These are phyloP conservation scores for Venturia oleaginea DNA, from an alignment of 2,329 filamentous ascomycete species.

Conservation along the genomic window DNA sequence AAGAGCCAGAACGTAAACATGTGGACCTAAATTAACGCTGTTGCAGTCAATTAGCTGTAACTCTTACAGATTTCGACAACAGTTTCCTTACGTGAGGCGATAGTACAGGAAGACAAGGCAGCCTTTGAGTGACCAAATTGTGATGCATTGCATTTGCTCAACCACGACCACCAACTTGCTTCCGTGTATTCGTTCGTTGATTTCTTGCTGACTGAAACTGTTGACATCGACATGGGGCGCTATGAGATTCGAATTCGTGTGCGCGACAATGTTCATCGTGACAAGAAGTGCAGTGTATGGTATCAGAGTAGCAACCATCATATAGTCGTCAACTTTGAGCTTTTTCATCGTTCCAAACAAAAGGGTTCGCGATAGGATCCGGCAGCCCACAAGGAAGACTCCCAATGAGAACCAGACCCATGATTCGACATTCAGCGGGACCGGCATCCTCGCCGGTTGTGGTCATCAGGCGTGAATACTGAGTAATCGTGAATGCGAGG, in stretches of 20 bases:
- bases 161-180: slow-evolving; percentile 46
- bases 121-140: slow-evolving; percentile 44
- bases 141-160: slow-evolving; percentile 44
- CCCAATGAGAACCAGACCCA: slow-evolving; percentile 16
- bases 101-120: slow-evolving; percentile 47
- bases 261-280: slow-evolving; percentile 25
- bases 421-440: slow-evolving; percentile 13
- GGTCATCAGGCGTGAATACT: not conserved
- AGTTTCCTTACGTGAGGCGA: slow-evolving; percentile 35
- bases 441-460: slow-evolving; percentile 9
- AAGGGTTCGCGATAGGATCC: slow-evolving; percentile 13
- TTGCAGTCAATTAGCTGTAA: slow-evolving; percentile 18
- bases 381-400: slow-evolving; percentile 14
- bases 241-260: slow-evolving; percentile 28
- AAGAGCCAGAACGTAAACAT: slow-evolving; percentile 34
- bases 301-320: slow-evolving; percentile 28
- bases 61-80: slow-evolving; percentile 19
- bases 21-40: slow-evolving; percentile 23
- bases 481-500: not conserved
- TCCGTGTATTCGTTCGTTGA: slow-evolving; percentile 38
- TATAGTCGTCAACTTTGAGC: slow-evolving; percentile 28
- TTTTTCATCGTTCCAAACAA: slow-evolving; percentile 10
- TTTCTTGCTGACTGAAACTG: slow-evolving; percentile 27
- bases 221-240: slow-evolving; percentile 25
- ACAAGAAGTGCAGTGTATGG: slow-evolving; percentile 27